phyloP scores from a whole-genome alignment of 2,329 filamentous ascomycete genomes.

The Cladophialophora exuberans region DNA sequence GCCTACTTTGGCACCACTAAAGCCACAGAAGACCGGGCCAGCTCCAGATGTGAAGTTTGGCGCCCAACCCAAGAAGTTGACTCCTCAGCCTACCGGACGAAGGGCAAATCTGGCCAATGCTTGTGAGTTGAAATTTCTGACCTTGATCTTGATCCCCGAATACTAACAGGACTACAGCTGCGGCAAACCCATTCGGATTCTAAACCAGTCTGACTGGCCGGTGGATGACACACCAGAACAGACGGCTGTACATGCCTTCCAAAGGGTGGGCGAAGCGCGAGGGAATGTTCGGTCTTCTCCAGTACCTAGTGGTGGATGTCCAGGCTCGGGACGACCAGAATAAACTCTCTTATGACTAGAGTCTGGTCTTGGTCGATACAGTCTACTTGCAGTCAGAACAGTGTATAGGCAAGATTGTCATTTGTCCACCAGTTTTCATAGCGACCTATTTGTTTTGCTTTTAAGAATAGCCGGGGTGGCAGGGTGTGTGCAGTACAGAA shows the following conservation, averaged over 20 bases:
- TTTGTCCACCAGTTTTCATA: not conserved
- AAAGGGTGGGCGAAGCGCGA: too few relatives aligned
- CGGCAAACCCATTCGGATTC: slow-evolving; percentile 29
- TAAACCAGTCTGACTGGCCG: not conserved
- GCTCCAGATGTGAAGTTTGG: slow-evolving; percentile 89
- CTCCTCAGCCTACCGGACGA: slow-evolving; percentile 83
- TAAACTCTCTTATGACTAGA: not conserved
- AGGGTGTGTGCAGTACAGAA: slow-evolving; percentile 7
- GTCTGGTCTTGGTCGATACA: not conserved
- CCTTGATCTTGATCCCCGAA: not conserved
- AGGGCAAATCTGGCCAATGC: slow-evolving; percentile 91
- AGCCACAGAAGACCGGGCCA: slow-evolving; percentile 81
- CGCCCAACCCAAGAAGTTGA: slow-evolving; percentile 75
- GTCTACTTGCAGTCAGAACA: not conserved
- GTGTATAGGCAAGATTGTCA: not conserved
- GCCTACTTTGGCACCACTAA: slow-evolving; percentile 63
- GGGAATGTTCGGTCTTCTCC: not conserved
- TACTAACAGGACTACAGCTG: slow-evolving; percentile 22
- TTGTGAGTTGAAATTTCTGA: slow-evolving; percentile 69
- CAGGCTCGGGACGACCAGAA: not conserved
- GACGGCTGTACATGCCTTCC: too few relatives aligned
- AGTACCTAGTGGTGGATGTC: not conserved
- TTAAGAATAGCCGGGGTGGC: not conserved
- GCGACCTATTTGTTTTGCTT: slow-evolving; percentile 1
- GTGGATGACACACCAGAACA: too few relatives aligned